Conservation (phyloP, 192 early-diverging fungal species). For the Coemansia sp. region DNA sequence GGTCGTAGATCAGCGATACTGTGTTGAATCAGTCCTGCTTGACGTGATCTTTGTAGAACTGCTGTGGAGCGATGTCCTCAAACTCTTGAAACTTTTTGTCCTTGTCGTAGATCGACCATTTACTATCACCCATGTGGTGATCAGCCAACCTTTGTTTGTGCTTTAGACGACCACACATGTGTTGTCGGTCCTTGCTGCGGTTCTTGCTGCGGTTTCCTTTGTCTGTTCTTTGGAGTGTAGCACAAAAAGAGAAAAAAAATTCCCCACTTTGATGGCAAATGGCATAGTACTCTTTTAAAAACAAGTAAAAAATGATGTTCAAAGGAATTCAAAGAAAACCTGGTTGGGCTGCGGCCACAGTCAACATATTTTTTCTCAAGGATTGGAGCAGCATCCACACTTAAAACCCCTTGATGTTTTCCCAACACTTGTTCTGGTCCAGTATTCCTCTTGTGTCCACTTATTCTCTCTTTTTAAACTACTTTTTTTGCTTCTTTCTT, state of each 20-base stretch:
- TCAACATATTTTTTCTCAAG: background rate
- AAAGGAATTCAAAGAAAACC: background rate
- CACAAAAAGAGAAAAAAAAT: background rate
- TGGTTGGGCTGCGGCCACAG: background rate
- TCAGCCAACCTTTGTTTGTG: too few species aligned
- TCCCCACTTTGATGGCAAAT: background rate
- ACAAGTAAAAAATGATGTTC: background rate
- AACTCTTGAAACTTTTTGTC: constrained; percentile 67
- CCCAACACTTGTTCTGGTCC: background rate
- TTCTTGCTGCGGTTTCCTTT: too few species aligned
- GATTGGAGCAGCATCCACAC: background rate
- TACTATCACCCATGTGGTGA: too few species aligned
- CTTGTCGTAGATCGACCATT: constrained; percentile 71
- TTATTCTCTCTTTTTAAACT: background rate
- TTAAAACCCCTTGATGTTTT: background rate
- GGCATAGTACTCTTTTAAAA: background rate
- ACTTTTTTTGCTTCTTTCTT: background rate
- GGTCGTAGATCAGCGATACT: constrained; percentile 73
- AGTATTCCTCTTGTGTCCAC: background rate
- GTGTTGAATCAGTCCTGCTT: constrained; percentile 61
- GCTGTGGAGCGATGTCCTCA: constrained; percentile 61
- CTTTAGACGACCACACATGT: too few species aligned
- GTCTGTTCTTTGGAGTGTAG: background rate
- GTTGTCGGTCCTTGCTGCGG: too few species aligned
- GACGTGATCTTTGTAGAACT: constrained; percentile 66